phyloP scores from a whole-genome alignment of 257 asterid genomes.

The Salvia miltiorrhiza region DNA sequence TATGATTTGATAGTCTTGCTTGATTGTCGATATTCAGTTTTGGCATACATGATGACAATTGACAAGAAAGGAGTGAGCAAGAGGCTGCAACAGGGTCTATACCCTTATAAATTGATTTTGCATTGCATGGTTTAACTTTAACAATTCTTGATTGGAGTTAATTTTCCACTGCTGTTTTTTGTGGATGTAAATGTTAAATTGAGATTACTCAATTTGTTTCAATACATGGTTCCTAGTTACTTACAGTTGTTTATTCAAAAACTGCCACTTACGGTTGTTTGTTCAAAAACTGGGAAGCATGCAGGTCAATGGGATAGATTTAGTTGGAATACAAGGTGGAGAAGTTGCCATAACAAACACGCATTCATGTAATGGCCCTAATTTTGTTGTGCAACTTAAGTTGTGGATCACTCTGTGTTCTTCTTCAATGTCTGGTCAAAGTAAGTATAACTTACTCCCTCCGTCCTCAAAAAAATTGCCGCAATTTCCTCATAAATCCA shows the following conservation, averaged over 20 bases:
- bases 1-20: background rate
- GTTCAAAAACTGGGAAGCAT: constrained; percentile 6
- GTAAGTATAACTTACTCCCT: constrained; percentile 39
- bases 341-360: constrained; percentile 66
- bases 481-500: too few relatives aligned
- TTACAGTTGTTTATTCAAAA: too few relatives aligned
- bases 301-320: constrained; percentile 65
- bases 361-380: constrained; percentile 58
- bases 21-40: background rate
- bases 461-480: too few relatives aligned
- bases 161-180: background rate
- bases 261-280: background rate
- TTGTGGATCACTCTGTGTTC: constrained; percentile 29
- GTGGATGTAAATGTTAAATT: background rate
- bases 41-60: background rate
- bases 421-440: constrained; percentile 22
- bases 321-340: constrained; percentile 54
- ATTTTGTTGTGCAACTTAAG: constrained; percentile 49
- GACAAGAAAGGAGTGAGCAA: background rate
- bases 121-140: background rate
- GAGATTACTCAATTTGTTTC: background rate
- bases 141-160: background rate
- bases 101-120: background rate
- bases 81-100: background rate
- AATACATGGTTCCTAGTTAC: background rate